Base-by-base conservation (phyloP, 2,329 filamentous ascomycete genomes). In the Clarireedia sp. region DNA sequence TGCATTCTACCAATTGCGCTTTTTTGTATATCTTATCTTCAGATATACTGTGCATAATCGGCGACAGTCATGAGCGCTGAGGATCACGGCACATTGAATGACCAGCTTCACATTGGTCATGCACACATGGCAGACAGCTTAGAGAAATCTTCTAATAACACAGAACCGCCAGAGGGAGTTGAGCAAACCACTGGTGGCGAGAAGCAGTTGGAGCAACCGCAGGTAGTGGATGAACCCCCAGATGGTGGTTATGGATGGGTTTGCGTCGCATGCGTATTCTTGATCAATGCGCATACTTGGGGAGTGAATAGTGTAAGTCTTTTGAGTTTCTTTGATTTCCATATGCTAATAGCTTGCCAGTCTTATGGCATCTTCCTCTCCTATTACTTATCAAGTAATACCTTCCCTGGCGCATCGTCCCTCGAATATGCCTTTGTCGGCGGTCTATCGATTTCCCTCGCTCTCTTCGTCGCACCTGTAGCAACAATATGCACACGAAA, bases 341-440 rank as follows among this genome's bases (percentile, higher is more conserved):
- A 50, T 19, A 41, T 44, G 48, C 37, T 23, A 43, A 50, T 60
- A 47, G 16, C 16, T 14, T 53, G 9, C 19, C 46, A 78, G 75
- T 77, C 79, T 2, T 87, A 87, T 73, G 88, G 87, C 67, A 83
- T 90, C 56, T 89, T 86, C 60, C 81, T 92, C 14, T 85, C 89
- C 16, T 79, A 90, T 64, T 94, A 92, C 72, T 78, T 92, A 55
- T 73, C 76, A 17, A 78, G 78, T 48, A 73, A 82, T 51, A 75
- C 77, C 21, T 90, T 87, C 60, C 78, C 81, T 0, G 81, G 79
- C 14, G 79, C 86, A 2, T 82, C 80, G 0, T 71, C 79, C 2
- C 76, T 91, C 2, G 77, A 83, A 5, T 91, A 85, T 69, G 88
- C 88, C 41, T 90, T 92, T 66, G 78, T 92, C n/a, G 88, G 88